Evolutionary conservation across 1,284 basidiomycete genomes (phyloP).

Genomic region (Leccinum holopus): DNA sequence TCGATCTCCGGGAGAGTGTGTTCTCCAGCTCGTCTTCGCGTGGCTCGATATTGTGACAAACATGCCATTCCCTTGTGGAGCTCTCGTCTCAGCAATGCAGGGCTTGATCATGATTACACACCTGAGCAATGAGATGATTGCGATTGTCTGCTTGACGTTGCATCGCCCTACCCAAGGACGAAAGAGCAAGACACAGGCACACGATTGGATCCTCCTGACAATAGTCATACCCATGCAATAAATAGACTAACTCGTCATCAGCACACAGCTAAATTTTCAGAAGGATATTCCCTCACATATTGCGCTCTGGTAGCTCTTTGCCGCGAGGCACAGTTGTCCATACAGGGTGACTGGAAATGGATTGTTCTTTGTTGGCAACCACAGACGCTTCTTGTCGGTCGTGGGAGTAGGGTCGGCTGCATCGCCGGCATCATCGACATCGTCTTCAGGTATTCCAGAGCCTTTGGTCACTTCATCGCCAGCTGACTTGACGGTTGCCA

Average conservation of each 20-base stretch:
- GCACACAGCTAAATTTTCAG: background rate
- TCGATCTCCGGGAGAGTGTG: conserved; percentile 65
- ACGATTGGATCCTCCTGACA: conserved; percentile 83
- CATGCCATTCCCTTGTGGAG: conserved; percentile 73
- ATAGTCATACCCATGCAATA: conserved; percentile 84
- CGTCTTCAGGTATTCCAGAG: conserved; percentile 30
- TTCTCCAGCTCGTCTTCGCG: conserved; percentile 48
- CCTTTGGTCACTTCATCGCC: conserved; percentile 27
- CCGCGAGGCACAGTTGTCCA: conserved; percentile 81
- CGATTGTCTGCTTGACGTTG: conserved; percentile 94
- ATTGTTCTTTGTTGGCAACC: conserved; percentile 69
- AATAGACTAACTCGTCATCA: conserved; percentile 62
- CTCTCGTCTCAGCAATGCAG: background rate
- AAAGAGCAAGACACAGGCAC: conserved; percentile 78
- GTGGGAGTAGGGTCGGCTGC: conserved; percentile 20
- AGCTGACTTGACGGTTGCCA: conserved; percentile 24
- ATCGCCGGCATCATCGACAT: conserved; percentile 31
- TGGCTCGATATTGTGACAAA: conserved; percentile 69
- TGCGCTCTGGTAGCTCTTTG: conserved; percentile 87
- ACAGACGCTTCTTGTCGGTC: conserved; percentile 31
- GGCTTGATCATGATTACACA: conserved; percentile 24
- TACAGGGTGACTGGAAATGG: conserved; percentile 80
- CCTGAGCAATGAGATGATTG: conserved; percentile 82
- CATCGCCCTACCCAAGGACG: conserved; percentile 86
- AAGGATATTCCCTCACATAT: conserved; percentile 63